phyloP scores from a whole-genome alignment of 768 basidiomycete genomes.

The Fibroporia radiculosa region DNA sequence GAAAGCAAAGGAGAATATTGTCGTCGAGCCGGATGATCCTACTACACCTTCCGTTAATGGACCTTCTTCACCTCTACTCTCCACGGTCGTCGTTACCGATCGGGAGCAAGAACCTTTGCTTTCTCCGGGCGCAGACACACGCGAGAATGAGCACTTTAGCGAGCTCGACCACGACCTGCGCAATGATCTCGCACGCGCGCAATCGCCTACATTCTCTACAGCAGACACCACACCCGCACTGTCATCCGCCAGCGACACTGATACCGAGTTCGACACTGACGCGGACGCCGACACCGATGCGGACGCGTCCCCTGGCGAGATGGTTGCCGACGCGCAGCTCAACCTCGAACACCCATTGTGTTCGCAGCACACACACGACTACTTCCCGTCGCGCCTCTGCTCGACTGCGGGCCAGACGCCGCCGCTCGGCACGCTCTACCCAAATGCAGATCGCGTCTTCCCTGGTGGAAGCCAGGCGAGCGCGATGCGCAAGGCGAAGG shows the following conservation, averaged over 20 bases:
- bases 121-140: neutral
- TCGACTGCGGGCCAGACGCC: conserved; percentile 16
- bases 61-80: too few relatives aligned
- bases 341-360: too few relatives aligned
- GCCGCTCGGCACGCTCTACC: conserved; percentile 14
- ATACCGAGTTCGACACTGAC: conserved; percentile 12
- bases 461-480: neutral
- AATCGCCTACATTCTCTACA: neutral
- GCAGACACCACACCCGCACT: conserved; percentile 9
- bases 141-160: neutral
- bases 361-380: too few relatives aligned
- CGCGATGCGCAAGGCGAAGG: neutral
- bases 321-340: too few relatives aligned
- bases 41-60: too few relatives aligned
- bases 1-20: too few relatives aligned
- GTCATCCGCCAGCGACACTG: conserved; percentile 12
- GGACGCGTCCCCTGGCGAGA: conserved; percentile 16
- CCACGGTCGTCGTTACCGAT: too few relatives aligned
- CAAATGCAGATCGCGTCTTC: neutral
- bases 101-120: too few relatives aligned
- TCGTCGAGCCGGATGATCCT: too few relatives aligned
- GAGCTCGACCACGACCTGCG: neutral
- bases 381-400: conserved; percentile 5
- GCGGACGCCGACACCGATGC: conserved; percentile 21
- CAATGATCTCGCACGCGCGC: neutral